Evolutionary conservation across 2,329 filamentous ascomycete genomes (phyloP).

Genomic region (Phaeoacremonium minimum): DNA sequence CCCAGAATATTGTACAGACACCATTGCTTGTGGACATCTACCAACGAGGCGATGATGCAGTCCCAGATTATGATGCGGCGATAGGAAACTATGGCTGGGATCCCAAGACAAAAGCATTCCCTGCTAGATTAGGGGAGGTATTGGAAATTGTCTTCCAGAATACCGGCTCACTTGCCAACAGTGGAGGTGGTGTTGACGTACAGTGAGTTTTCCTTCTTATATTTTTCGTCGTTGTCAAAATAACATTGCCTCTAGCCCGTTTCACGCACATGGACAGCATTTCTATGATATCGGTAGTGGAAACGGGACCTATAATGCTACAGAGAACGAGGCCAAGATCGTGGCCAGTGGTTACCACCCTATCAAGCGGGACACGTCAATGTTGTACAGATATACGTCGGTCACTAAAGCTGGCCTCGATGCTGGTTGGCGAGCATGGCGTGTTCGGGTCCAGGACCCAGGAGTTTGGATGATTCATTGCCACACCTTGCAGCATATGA

Average conservation of each 20-base stretch:
- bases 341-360: conserved; percentile 27
- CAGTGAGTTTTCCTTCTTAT: too few relatives aligned
- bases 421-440: conserved; percentile 58
- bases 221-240: conserved; percentile 36
- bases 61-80: conserved; percentile 48
- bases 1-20: conserved; percentile 20
- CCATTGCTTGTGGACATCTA: conserved; percentile 52
- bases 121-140: conserved; percentile 51
- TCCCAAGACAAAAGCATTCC: conserved; percentile 41
- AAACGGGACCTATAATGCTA: conserved; percentile 46
- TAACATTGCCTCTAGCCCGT: too few relatives aligned
- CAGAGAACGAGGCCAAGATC: conserved; percentile 38
- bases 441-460: conserved; percentile 41
- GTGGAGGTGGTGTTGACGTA: conserved; percentile 30
- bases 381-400: conserved; percentile 49
- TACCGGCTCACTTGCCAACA: conserved; percentile 34
- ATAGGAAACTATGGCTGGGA: conserved; percentile 49
- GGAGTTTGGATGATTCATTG: conserved; percentile 63
- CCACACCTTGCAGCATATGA: conserved; percentile 53
- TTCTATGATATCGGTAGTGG: conserved; percentile 50
- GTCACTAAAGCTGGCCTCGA: conserved; percentile 31
- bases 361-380: conserved; percentile 41
- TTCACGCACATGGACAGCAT: conserved; percentile 52
- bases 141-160: conserved; percentile 39
- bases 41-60: conserved; percentile 33